Conservation (phyloP, 306 rosid species). For the Prinsepia uniflora region DNA sequence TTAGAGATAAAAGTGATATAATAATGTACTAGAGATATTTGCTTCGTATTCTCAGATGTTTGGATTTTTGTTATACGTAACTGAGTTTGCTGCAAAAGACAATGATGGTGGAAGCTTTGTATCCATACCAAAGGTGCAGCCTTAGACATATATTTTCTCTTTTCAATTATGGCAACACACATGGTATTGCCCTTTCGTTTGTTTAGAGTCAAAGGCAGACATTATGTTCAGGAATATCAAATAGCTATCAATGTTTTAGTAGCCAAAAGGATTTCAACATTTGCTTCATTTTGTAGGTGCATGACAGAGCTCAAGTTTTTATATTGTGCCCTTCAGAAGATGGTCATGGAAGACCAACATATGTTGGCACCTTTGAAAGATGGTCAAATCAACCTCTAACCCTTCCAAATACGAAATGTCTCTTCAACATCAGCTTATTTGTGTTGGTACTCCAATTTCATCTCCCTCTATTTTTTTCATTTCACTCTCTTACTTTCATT, state of each 20-base stretch:
- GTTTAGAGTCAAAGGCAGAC: constrained; percentile 1
- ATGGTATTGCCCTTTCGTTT: not conserved
- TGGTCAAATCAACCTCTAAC: constrained; percentile 51
- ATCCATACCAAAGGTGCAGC: constrained; percentile 60
- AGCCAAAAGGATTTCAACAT: constrained; percentile 15
- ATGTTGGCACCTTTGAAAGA: constrained; percentile 75
- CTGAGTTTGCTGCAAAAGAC: constrained; percentile 51
- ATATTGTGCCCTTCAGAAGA: constrained; percentile 54
- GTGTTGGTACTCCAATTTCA: constrained; percentile 51
- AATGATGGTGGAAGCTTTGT: constrained; percentile 39
- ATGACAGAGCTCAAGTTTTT: constrained; percentile 95
- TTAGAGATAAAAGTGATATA: not conserved
- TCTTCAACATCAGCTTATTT: constrained; percentile 49
- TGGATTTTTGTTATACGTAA: constrained; percentile 65
- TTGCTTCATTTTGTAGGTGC: constrained; percentile 50
- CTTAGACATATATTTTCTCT: not conserved
- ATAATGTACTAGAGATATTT: constrained; percentile 20
- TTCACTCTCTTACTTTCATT: constrained; percentile 3
- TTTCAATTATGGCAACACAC: not conserved
- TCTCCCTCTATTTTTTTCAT: constrained; percentile 15
- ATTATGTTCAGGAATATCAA: not conserved
- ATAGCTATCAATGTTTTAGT: not conserved
- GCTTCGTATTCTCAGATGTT: constrained; percentile 56
- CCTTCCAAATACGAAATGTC: constrained; percentile 59
- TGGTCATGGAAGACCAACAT: constrained; percentile 45